These are phyloP conservation scores for Paramecium sonneborni DNA, from an alignment of 73 alveolate genomes.

Conservation along the genomic window DNA sequence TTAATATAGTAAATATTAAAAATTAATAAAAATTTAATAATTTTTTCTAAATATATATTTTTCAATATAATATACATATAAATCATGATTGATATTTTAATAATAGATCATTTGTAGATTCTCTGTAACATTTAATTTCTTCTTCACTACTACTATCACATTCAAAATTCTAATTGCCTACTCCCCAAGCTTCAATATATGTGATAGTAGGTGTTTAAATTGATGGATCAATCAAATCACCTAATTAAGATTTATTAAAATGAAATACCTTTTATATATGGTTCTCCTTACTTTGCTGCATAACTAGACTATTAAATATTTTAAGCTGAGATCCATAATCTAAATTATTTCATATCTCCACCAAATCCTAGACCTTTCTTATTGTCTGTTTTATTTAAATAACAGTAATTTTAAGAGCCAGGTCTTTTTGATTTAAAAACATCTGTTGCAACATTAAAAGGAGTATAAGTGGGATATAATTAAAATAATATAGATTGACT, in stretches of 20 bases:
- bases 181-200: constrained; percentile 47
- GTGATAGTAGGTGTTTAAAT: constrained; percentile 7
- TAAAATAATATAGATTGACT: background rate
- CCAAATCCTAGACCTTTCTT: constrained; percentile 48
- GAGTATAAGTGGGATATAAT: constrained; percentile 8
- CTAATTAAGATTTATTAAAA: background rate
- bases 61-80: no score
- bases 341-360: constrained; percentile 46
- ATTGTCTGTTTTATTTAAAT: background rate
- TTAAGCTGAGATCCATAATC: constrained; percentile 35
- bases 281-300: constrained; percentile 39
- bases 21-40: background rate
- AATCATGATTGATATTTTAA: constrained; percentile 32
- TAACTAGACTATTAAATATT: constrained; percentile 5
- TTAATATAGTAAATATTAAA: no score
- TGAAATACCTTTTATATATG: constrained; percentile 17
- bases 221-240: constrained; percentile 17
- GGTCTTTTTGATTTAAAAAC: constrained; percentile 28
- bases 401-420: constrained; percentile 19
- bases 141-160: constrained; percentile 22
- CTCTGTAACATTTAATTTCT: constrained; percentile 41
- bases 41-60: background rate
- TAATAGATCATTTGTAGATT: constrained; percentile 37
- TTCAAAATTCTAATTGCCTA: background rate
- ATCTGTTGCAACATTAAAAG: background rate